Percentiles rank a stretch among this genome's conserved stretches.
Conservation (phyloP, 2,329 filamentous ascomycete species). For the Sporothrix brunneoviolacea region DNA sequence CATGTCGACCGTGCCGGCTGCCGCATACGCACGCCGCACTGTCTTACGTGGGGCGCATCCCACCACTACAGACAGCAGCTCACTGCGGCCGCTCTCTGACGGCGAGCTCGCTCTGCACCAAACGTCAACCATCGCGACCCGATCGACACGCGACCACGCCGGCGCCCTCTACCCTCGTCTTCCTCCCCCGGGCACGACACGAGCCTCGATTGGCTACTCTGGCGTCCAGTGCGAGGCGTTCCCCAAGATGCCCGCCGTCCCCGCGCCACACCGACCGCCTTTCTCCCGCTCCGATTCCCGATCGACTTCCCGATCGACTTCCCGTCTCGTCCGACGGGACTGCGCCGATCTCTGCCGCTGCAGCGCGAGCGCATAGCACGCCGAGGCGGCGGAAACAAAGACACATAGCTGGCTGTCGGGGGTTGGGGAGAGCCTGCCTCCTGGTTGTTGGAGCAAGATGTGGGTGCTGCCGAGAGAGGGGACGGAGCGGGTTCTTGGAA, state of each 20-base stretch:
- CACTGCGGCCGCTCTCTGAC: not conserved
- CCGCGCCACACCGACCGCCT: not conserved
- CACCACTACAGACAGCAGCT: not conserved
- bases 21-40: not conserved
- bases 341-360: not conserved
- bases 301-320: not conserved
- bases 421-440: slow-evolving; percentile 2
- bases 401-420: not conserved
- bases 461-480: not conserved
- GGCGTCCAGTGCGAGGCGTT: not conserved
- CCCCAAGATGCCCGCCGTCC: slow-evolving; percentile 6
- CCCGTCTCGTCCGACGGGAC: not conserved
- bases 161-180: not conserved
- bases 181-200: not conserved
- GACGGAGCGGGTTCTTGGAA: not conserved
- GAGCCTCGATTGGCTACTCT: not conserved
- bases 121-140: slow-evolving; percentile 4
- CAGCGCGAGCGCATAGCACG: not conserved
- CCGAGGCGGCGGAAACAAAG: not conserved
- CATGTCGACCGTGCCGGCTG: not conserved
- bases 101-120: not conserved
- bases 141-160: slow-evolving; percentile 3
- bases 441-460: slow-evolving; percentile 8
- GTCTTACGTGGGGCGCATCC: slow-evolving; percentile 12
- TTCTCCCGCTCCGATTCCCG: not conserved